Conservation (phyloP, 345 rosid species). For the Ceriops tagal region DNA sequence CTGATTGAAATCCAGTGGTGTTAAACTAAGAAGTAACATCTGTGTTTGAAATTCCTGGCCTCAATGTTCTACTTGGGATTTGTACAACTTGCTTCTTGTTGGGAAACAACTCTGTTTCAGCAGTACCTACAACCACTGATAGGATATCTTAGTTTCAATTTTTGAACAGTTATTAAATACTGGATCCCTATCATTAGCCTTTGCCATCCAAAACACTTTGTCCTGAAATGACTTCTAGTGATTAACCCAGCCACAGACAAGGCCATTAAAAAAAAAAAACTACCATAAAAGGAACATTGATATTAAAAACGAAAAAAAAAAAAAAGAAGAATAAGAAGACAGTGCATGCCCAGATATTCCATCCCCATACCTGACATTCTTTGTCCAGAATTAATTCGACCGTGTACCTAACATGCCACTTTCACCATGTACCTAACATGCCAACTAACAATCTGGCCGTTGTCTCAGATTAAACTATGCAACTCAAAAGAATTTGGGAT, state of each 20-base stretch:
- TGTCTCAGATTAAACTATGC: too few species aligned
- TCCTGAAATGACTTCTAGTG: slow-evolving; percentile 48
- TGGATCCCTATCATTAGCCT: slow-evolving; percentile 52
- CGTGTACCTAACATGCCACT: neutral
- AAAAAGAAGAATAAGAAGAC: neutral
- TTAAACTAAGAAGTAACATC: slow-evolving; percentile 57
- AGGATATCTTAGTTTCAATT: slow-evolving; percentile 61
- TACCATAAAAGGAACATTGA: neutral
- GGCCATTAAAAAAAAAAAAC: too few species aligned
- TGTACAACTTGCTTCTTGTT: slow-evolving; percentile 73
- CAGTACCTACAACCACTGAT: slow-evolving; percentile 60
- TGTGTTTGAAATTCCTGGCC: slow-evolving; percentile 35
- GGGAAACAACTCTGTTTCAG: slow-evolving; percentile 61
- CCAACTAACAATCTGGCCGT: neutral
- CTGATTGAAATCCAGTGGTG: slow-evolving; percentile 53
- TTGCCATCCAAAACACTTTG: slow-evolving; percentile 62
- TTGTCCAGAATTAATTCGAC: neutral
- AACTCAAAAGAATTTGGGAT: too few species aligned
- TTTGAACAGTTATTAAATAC: slow-evolving; percentile 49
- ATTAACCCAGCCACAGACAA: neutral
- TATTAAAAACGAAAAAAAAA: neutral
- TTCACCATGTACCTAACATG: neutral
- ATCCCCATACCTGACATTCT: neutral
- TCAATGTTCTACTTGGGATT: slow-evolving; percentile 33
- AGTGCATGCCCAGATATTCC: too few species aligned